Conservation (phyloP, 345 rosid species). For the Psidium guajava region DNA sequence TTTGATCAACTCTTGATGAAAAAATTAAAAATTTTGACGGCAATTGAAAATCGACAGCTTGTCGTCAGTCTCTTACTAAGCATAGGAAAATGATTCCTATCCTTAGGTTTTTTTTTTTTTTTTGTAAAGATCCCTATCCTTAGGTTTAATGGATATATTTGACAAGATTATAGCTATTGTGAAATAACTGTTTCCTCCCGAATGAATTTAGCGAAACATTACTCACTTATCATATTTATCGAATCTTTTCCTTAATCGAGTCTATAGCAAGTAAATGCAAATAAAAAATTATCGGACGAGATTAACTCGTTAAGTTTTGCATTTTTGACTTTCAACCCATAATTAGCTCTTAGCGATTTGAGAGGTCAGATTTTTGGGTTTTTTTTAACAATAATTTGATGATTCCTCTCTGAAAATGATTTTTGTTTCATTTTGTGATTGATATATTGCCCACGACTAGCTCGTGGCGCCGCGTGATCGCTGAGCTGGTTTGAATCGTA, state of each 20-base stretch:
- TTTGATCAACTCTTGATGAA: too few relatives aligned
- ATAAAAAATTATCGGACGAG: neutral
- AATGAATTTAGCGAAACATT: rapidly evolving
- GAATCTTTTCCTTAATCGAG: neutral
- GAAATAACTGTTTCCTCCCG: neutral
- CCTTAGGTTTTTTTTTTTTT: rapidly evolving
- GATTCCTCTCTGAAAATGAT: neutral
- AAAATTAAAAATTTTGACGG: too few relatives aligned
- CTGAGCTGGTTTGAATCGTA: neutral
- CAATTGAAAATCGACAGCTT: too few relatives aligned
- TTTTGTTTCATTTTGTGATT: neutral
- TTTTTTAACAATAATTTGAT: neutral
- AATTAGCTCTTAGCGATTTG: neutral
- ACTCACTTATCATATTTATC: neutral
- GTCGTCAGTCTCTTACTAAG: neutral
- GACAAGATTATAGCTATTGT: rapidly evolving
- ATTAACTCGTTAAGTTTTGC: neutral
- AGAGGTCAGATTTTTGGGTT: neutral
- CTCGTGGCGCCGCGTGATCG: neutral
- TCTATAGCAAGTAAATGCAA: neutral
- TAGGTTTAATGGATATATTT: neutral
- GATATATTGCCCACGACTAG: neutral
- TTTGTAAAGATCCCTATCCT: rapidly evolving
- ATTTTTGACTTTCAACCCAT: neutral
- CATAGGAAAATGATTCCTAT: neutral